Evolutionary conservation across 139 green algal genomes (phyloP).

Genomic region (Limnomonas spitsbergensis): DNA sequence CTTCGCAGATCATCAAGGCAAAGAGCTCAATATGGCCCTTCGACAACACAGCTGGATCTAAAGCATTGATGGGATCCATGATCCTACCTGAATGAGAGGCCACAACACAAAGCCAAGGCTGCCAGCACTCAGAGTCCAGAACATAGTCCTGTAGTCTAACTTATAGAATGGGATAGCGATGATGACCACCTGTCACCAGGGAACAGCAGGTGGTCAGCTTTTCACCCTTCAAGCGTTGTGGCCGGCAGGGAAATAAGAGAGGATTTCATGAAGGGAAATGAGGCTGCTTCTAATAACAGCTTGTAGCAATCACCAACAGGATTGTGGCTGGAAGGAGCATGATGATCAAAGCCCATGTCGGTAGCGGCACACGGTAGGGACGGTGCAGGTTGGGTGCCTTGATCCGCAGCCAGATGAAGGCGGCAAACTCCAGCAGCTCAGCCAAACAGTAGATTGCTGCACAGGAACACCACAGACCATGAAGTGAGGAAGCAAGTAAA

Average conservation of each 20-base stretch:
- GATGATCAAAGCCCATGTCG: slow-evolving; percentile 62
- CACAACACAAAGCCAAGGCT: slow-evolving; percentile 45
- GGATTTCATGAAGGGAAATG: too few relatives aligned
- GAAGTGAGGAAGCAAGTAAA: too few relatives aligned
- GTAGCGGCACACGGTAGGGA: slow-evolving; percentile 75
- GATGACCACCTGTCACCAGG: not conserved
- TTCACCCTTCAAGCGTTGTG: too few relatives aligned
- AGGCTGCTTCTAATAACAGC: too few relatives aligned
- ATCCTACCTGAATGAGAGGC: slow-evolving; percentile 56
- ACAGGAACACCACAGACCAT: too few relatives aligned
- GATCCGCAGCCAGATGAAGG: slow-evolving; percentile 86
- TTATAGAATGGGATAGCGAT: not conserved
- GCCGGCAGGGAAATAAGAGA: too few relatives aligned
- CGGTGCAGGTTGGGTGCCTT: slow-evolving; percentile 59
- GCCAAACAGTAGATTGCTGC: slow-evolving; percentile 87
- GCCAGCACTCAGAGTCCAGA: not conserved
- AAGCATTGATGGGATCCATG: too few relatives aligned
- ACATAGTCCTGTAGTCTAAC: not conserved
- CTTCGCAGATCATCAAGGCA: too few relatives aligned
- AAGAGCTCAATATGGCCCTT: too few relatives aligned
- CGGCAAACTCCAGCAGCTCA: slow-evolving; percentile 92
- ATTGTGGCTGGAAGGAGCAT: slow-evolving; percentile 76
- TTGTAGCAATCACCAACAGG: slow-evolving; percentile 64
- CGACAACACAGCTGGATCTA: too few relatives aligned
- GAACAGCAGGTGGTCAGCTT: too few relatives aligned